Base-by-base conservation (phyloP, 192 early-diverging fungal genomes). In the Allomyces javanicus region DNA sequence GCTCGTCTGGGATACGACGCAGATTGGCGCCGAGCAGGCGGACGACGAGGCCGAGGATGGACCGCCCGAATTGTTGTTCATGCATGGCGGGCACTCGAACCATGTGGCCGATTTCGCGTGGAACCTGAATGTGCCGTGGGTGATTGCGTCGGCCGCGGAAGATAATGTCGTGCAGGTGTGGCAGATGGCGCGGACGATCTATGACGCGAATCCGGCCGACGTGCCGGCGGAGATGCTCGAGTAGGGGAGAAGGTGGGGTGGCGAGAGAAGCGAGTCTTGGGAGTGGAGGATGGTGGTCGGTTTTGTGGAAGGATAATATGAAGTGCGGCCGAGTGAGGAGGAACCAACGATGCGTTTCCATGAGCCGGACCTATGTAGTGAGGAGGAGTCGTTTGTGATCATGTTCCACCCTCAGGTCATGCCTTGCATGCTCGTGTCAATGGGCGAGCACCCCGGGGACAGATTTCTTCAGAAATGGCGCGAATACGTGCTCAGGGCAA, bases 81-180 rank as follows among this genome's bases (percentile, higher is more conserved):
- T 99, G 40, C 96, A 99, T 69, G 96, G 96, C 55, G 96, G 96
- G 10, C 96, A 99, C 67, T 96, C 93, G 10, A 94, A 91, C 80
- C 92, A 89, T 74, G 88, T 99, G 44, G 86, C 89, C 27, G 96
- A 99, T 72, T 88, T 99, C 65, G 84, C 82, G 64, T 99, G 96
- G 96, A 99, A 94, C 81, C 82, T 78, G 68, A 86, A 91, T 67
- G 84, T 89, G 66, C 90, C 91, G 44, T 99, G 96, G 96, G 89
- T 89, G 7, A 77, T 99, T 68, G 89, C 90, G 72, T 89, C 86
- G 50, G 85, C 91, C 5, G 96, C 93, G 10, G 94, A 99, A 70
- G 94, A 99, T 71, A 98, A 98, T 68, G 90, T 98, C 62, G 83
- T 90, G 63, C 96, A 98, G 83, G 88, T 94, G 6, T 98, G 96